These are phyloP conservation scores for Globisporangium viniferum DNA, from an alignment of 352 stramenopile species.

Conservation along the genomic window DNA sequence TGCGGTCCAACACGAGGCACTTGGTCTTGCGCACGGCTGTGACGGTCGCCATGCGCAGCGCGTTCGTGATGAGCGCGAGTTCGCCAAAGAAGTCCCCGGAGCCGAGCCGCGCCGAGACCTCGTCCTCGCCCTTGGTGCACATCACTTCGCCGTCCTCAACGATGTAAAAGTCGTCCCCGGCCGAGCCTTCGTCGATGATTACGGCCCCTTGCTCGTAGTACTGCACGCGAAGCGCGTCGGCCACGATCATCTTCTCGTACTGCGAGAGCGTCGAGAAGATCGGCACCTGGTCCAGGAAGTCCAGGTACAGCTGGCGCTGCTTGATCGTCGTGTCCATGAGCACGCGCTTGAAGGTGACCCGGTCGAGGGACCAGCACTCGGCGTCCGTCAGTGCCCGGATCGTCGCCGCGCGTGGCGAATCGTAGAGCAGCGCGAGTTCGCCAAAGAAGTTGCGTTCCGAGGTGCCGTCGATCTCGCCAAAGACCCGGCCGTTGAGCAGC, in stretches of 20 bases:
- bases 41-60: slow-evolving; percentile 87
- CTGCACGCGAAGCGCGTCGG: slow-evolving; percentile 57
- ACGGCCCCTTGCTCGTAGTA: slow-evolving; percentile 40
- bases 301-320: slow-evolving; percentile 51
- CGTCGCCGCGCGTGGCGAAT: slow-evolving; percentile 86
- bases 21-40: slow-evolving; percentile 77
- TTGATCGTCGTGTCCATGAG: slow-evolving; percentile 70
- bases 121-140: slow-evolving; percentile 52
- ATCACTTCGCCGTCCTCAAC: slow-evolving; percentile 67
- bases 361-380: slow-evolving; percentile 88
- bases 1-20: slow-evolving; percentile 85
- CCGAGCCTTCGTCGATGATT: slow-evolving; percentile 52
- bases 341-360: slow-evolving; percentile 66
- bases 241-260: slow-evolving; percentile 74
- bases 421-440: slow-evolving; percentile 93
- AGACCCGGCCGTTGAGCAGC: slow-evolving; percentile 52
- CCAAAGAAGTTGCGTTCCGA: slow-evolving; percentile 81
- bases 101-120: slow-evolving; percentile 57
- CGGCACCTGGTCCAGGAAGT: slow-evolving; percentile 61
- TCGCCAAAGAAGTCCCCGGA: slow-evolving; percentile 70
- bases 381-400: slow-evolving; percentile 60
- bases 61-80: slow-evolving; percentile 88
- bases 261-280: slow-evolving; percentile 74
- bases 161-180: slow-evolving; percentile 82
- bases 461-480: slow-evolving; percentile 56